These are phyloP conservation scores for Trametes sanguinea DNA, from an alignment of 768 basidiomycete species.

Conservation along the genomic window DNA sequence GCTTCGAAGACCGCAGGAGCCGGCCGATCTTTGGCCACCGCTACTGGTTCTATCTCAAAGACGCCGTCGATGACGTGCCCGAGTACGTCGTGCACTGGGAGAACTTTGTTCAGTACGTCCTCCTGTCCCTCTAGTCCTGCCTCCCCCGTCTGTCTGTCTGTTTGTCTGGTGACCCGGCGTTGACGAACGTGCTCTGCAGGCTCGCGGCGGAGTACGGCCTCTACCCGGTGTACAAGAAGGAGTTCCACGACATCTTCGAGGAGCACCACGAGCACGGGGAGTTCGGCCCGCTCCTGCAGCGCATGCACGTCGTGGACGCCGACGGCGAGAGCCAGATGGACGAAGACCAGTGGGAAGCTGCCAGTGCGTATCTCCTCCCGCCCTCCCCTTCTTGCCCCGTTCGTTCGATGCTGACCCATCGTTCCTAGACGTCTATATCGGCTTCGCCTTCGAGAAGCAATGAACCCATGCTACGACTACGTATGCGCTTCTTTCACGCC, in stretches of 20 bases:
- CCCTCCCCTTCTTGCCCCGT: not conserved
- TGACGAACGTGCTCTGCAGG: slow-evolving; percentile 42
- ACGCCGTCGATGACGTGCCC: slow-evolving; percentile 96
- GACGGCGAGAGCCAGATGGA: slow-evolving; percentile 91
- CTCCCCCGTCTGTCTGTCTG: slow-evolving; percentile 14
- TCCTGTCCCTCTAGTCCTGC: slow-evolving; percentile 4
- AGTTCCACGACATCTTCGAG: slow-evolving; percentile 87
- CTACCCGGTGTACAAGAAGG: slow-evolving; percentile 72
- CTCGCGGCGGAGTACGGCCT: slow-evolving; percentile 84
- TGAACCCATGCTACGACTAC: not conserved
- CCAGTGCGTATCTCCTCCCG: slow-evolving; percentile 64
- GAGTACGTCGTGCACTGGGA: slow-evolving; percentile 98
- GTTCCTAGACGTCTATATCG: slow-evolving; percentile 84
- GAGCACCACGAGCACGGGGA: slow-evolving; percentile 81
- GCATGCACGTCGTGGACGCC: slow-evolving; percentile 90
- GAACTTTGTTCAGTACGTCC: slow-evolving; percentile 76
- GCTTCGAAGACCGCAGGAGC: slow-evolving; percentile 72
- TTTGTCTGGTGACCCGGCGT: not conserved
- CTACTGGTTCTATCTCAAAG: slow-evolving; percentile 91
- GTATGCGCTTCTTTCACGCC: no score
- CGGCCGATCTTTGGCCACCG: slow-evolving; percentile 81
- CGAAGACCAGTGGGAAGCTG: slow-evolving; percentile 96
- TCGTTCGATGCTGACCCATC: not conserved
- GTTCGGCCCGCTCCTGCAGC: slow-evolving; percentile 78
- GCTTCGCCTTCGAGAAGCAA: slow-evolving; percentile 85